A percentile compares a stretch with the other conserved stretches of the same genome.
phyloP scores from a whole-genome alignment of 83 land plant genomes.

The Diphasiastrum complanatum region DNA sequence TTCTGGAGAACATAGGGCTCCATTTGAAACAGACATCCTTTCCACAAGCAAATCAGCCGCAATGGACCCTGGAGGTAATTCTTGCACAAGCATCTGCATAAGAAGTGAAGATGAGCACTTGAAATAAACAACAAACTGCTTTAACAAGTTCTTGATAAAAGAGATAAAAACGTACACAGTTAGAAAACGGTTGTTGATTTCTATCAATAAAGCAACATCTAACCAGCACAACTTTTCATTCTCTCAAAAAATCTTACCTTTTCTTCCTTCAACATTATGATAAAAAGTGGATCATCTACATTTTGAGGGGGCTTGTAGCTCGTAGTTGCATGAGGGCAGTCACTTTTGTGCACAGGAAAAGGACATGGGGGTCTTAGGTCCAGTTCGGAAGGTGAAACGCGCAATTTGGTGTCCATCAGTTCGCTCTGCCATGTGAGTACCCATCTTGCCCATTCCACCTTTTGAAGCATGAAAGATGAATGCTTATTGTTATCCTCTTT shows the following conservation, averaged over 20 bases:
- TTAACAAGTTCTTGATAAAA: background rate
- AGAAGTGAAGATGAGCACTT: background rate
- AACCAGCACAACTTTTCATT: background rate
- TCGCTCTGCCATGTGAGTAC: conserved; percentile 87
- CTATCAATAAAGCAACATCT: background rate
- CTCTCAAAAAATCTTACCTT: conserved; percentile 23
- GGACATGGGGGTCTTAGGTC: conserved; percentile 56
- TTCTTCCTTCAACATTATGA: conserved; percentile 71
- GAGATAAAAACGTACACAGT: background rate
- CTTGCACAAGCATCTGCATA: conserved; percentile 91
- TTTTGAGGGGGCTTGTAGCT: conserved; percentile 28
- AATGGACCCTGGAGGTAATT: conserved; percentile 66
- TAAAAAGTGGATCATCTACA: conserved; percentile 70
- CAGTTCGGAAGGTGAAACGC: conserved; percentile 36
- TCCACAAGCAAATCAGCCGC: conserved; percentile 48
- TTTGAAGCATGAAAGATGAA: conserved; percentile 67
- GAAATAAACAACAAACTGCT: conserved; percentile 1
- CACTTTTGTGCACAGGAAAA: conserved; percentile 66
- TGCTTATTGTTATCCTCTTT: conserved; percentile 70
- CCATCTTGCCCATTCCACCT: conserved; percentile 98
- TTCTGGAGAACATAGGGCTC: conserved; percentile 49
- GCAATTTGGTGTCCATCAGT: conserved; percentile 52
- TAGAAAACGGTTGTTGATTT: no score
- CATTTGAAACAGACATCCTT: conserved; percentile 35
- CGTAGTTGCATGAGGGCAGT: conserved; percentile 48